These are phyloP conservation scores for Trichomonascaceae sp. DNA, from an alignment of 1,139 yeast species.

Conservation along the genomic window DNA sequence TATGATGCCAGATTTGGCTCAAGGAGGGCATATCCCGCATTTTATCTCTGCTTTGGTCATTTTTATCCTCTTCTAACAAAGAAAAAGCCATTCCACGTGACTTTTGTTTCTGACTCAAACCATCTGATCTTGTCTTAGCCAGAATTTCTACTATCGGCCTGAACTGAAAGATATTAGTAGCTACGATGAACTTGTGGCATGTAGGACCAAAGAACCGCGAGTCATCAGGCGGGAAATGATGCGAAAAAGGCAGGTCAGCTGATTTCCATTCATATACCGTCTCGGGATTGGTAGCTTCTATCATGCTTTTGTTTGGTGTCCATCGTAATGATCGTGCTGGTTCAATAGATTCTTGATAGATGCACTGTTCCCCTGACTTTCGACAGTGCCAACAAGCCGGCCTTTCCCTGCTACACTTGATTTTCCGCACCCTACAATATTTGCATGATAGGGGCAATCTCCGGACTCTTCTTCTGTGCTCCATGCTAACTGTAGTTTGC, in stretches of 20 bases:
- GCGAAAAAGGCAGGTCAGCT: neutral
- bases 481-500: neutral
- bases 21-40: neutral
- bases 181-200: neutral
- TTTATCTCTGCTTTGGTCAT: neutral
- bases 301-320: neutral
- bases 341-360: neutral
- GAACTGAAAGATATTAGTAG: neutral
- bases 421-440: neutral
- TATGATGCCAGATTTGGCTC: neutral
- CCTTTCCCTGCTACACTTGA: neutral
- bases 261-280: neutral
- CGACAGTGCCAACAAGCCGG: neutral
- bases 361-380: neutral
- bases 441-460: neutral
- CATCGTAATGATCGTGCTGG: neutral
- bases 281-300: neutral
- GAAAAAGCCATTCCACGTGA: neutral
- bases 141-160: neutral
- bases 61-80: neutral
- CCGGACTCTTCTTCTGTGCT: neutral
- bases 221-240: neutral
- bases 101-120: neutral
- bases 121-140: neutral
- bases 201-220: neutral